Conservation (phyloP, 2,329 filamentous ascomycete genomes). For the Colletotrichum theobromicola region DNA sequence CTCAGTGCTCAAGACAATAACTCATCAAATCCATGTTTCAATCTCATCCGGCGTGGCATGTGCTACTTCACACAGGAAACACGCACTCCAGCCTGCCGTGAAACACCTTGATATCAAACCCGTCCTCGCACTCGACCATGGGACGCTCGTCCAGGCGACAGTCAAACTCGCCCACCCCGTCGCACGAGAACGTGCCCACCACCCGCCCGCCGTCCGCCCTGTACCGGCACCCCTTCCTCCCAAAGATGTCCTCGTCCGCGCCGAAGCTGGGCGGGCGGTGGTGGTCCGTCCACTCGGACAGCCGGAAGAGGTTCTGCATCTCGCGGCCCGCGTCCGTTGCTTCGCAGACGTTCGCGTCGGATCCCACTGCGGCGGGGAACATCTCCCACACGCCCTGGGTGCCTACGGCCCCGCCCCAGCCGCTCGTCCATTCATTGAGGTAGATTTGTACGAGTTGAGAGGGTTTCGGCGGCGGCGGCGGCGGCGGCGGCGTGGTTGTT, state of each 20-base stretch:
- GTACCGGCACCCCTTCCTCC: not conserved
- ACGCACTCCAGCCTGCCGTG: not conserved
- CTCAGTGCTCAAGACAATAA: too few species aligned
- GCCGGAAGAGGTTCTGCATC: not conserved
- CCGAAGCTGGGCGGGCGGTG: not conserved
- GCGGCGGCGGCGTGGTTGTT: not conserved
- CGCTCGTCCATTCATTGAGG: not conserved
- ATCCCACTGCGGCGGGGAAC: not conserved
- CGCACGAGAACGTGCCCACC: not conserved
- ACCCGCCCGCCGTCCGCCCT: not conserved
- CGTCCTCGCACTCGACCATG: not conserved
- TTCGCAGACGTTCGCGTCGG: not conserved
- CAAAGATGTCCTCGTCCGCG: not conserved
- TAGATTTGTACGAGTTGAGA: not conserved
- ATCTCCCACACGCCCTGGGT: not conserved
- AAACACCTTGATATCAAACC: not conserved
- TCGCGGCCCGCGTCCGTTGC: not conserved
- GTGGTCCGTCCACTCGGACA: not conserved
- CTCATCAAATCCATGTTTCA: too few species aligned
- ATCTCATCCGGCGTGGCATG: not conserved
- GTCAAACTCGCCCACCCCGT: not conserved
- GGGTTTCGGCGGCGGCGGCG: too few species aligned
- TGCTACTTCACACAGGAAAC: not conserved
- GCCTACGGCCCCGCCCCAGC: not conserved
- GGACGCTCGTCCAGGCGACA: not conserved